These are phyloP conservation scores for Naegleria fowleri DNA, from an alignment of 208 protist species.

Conservation along the genomic window DNA sequence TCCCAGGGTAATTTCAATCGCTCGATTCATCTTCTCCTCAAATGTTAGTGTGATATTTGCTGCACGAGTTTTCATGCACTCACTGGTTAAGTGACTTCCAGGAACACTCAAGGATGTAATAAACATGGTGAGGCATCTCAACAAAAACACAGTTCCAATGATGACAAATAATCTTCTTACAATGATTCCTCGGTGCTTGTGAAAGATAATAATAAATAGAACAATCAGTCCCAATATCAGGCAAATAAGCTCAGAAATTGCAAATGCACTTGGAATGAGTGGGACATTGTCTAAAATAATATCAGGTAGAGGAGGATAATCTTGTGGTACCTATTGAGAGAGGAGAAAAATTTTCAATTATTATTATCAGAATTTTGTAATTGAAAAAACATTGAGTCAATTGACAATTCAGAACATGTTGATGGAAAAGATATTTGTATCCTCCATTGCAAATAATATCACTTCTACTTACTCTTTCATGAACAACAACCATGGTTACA, in stretches of 20 bases:
- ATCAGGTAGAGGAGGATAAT: constrained; percentile 37
- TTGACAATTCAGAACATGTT: too few relatives aligned
- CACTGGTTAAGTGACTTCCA: constrained; percentile 17
- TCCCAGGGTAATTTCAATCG: constrained; percentile 11
- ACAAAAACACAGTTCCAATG: constrained; percentile 29
- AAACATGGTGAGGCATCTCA: constrained; percentile 36
- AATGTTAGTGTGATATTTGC: neutral
- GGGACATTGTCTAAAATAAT: constrained; percentile 36
- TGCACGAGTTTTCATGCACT: neutral
- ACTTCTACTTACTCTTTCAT: constrained; percentile 27
- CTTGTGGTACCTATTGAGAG: constrained; percentile 10
- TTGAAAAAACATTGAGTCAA: too few relatives aligned
- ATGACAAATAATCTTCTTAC: constrained; percentile 29
- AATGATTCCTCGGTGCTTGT: constrained; percentile 30
- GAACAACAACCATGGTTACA: constrained; percentile 28
- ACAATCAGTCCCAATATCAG: constrained; percentile 10
- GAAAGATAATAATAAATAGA: constrained; percentile 11
- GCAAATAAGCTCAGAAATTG: neutral
- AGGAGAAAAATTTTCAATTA: too few relatives aligned
- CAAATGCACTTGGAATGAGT: constrained; percentile 28
- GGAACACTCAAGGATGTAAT: constrained; percentile 30
- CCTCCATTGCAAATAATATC: too few relatives aligned
- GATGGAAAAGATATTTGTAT: too few relatives aligned
- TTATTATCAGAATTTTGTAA: too few relatives aligned
- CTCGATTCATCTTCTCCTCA: constrained; percentile 30